These are phyloP conservation scores for Podospora pseudoanserina DNA, from an alignment of 495 filamentous ascomycete genomes.

Conservation along the genomic window DNA sequence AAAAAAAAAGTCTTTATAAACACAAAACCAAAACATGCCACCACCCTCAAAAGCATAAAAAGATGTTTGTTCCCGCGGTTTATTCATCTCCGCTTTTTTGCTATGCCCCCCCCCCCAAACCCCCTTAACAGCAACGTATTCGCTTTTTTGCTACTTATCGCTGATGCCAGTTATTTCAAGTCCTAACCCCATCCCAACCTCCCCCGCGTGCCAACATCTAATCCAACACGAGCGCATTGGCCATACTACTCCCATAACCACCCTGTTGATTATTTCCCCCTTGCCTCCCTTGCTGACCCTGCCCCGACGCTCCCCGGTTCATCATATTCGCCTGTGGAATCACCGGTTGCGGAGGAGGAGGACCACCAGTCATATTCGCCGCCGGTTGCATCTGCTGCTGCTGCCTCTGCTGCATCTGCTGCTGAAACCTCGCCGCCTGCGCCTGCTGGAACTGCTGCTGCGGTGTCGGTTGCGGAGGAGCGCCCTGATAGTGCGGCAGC, in stretches of 20 bases:
- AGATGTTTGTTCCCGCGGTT: too few relatives aligned
- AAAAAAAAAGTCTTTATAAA: too few relatives aligned
- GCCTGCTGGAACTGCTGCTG: slow-evolving; percentile 12
- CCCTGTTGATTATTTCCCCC: slow-evolving; percentile 12
- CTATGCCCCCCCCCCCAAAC: too few relatives aligned
- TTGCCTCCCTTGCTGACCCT: slow-evolving; percentile 1
- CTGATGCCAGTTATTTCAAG: too few relatives aligned
- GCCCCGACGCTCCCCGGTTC: not conserved
- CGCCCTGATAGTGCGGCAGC: not conserved
- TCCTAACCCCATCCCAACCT: too few relatives aligned
- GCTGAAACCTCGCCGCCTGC: slow-evolving; percentile 14
- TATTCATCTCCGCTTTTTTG: too few relatives aligned
- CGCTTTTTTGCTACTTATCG: too few relatives aligned
- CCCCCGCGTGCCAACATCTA: not conserved
- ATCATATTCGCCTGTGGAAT: not conserved
- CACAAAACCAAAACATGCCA: too few relatives aligned
- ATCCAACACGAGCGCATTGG: slow-evolving; percentile 4
- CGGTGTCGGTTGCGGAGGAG: not conserved
- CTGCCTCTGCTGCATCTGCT: slow-evolving; percentile 18
- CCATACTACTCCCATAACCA: slow-evolving; percentile 14
- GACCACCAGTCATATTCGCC: not conserved
- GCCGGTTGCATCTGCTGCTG: slow-evolving; percentile 9
- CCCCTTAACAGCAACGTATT: too few relatives aligned
- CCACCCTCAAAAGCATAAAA: too few relatives aligned
- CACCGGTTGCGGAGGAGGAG: not conserved